phyloP scores from a whole-genome alignment of 2,329 filamentous ascomycete species.

The Peltaster fructicola region DNA sequence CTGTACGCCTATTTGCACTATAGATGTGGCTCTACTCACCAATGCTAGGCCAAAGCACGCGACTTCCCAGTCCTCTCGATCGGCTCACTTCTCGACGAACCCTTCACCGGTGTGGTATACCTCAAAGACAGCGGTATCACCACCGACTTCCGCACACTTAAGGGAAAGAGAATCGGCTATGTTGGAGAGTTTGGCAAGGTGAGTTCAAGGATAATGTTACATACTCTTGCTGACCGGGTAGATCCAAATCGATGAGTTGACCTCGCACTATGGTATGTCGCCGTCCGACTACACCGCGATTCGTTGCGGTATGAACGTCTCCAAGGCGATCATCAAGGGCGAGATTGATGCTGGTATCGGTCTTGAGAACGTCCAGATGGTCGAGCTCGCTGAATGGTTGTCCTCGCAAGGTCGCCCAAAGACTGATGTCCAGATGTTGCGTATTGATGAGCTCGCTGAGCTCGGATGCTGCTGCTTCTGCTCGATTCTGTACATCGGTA shows the following conservation, averaged over 20 bases:
- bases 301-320: slow-evolving; percentile 67
- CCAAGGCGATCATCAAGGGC: slow-evolving; percentile 55
- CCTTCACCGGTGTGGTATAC: slow-evolving; percentile 64
- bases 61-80: slow-evolving; percentile 56
- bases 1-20: slow-evolving; percentile 28
- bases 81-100: slow-evolving; percentile 59
- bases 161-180: slow-evolving; percentile 62
- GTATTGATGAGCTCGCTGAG: slow-evolving; percentile 64
- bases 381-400: slow-evolving; percentile 64
- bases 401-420: slow-evolving; percentile 42
- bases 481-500: slow-evolving; percentile 63
- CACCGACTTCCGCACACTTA: slow-evolving; percentile 54
- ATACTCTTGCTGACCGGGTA: slow-evolving; percentile 13
- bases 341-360: slow-evolving; percentile 60
- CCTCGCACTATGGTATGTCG: slow-evolving; percentile 58
- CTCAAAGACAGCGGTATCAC: slow-evolving; percentile 59
- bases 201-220: too few relatives aligned
- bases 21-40: slow-evolving; percentile 3
- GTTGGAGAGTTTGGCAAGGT: slow-evolving; percentile 63
- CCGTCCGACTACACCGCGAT: slow-evolving; percentile 58
- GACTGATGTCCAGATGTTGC: slow-evolving; percentile 59
- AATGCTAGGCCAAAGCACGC: slow-evolving; percentile 51
- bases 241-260: slow-evolving; percentile 71
- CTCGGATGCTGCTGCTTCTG: slow-evolving; percentile 75
- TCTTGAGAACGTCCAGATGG: slow-evolving; percentile 70